Evolutionary conservation across 352 stramenopile genomes (phyloP), one percentile per base, ranked within the genome.

Genomic region (Pythium phragmitis): DNA sequence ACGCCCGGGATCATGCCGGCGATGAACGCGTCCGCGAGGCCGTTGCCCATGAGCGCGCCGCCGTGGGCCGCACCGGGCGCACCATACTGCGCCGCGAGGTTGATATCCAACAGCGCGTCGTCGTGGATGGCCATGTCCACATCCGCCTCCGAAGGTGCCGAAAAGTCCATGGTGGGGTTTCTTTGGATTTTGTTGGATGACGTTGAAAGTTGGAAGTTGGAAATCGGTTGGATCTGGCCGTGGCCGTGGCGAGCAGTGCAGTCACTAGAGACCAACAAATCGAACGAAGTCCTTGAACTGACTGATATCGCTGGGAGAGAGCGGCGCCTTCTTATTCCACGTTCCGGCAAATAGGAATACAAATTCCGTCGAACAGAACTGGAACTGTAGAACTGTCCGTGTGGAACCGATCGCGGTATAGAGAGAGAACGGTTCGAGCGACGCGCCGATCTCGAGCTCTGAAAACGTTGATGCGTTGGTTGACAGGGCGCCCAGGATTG

Each of bases 91-190:
- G 70, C 73, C 28, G 73, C 72, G 43, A 86, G 52, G 59, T 86
- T 82, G 45, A 75, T 72, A 50, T 69, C 68, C 3, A 91, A 68
- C 70, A 89, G 72, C 41, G 74, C 70, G 63, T 88, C 73, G 48
- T 89, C 79, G 56, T 88, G 78, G 76, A 91, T 89, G 17, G 65
- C 72, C 82, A 91, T 91, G 56, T 91, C 78, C 50, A 91, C 82
- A 49, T 91, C 82, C 47, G 70, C 69, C 28, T 90, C 81, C 43
- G 77, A 77, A 3, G 77, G 66, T 30, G 72, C 37, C 16, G 73
- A 67, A 60, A 87, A 90, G 42, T 90, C 79, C 78, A 90, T 90
- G 21, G 1, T 68, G 12, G 45, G 28, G 23, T 41, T 50, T 56
- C 21, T 37, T 2, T 30, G 30, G 41, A n/a, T 19, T 65, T 30